Conservation (phyloP, 2,329 filamentous ascomycete species). For the Pestalotiopsis sp. region DNA sequence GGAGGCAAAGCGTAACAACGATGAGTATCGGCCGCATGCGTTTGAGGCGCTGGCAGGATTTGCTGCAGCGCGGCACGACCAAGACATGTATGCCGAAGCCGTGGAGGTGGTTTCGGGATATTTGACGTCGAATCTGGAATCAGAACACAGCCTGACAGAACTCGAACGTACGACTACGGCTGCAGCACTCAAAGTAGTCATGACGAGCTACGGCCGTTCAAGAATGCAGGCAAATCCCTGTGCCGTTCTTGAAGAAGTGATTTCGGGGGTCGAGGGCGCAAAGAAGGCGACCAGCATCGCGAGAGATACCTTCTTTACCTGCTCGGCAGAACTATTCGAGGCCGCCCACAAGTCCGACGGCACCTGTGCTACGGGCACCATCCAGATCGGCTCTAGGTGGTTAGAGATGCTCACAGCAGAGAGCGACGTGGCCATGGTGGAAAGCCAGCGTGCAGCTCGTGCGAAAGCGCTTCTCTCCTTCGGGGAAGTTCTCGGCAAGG, state of each 20-base stretch:
- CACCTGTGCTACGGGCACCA: conserved; percentile 14
- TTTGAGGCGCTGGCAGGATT: conserved; percentile 73
- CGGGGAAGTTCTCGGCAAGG: conserved; percentile 41
- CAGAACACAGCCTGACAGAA: conserved; percentile 39
- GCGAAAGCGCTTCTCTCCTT: conserved; percentile 46
- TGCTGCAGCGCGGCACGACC: conserved; percentile 64
- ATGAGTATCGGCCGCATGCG: conserved; percentile 76
- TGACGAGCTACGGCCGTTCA: conserved; percentile 47
- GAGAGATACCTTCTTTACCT: conserved; percentile 53
- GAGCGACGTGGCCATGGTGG: conserved; percentile 46
- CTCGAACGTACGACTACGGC: conserved; percentile 43
- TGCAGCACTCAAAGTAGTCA: conserved; percentile 51
- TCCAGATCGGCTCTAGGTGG: conserved; percentile 35
- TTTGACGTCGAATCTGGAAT: conserved; percentile 54
- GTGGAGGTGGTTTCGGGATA: conserved; percentile 62
- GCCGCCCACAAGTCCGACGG: conserved; percentile 32
- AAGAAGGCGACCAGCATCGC: conserved; percentile 41
- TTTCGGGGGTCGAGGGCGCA: conserved; percentile 34
- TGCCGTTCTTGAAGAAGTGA: conserved; percentile 39
- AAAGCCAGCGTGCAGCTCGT: conserved; percentile 49
- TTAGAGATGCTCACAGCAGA: conserved; percentile 48
- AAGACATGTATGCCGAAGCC: conserved; percentile 70
- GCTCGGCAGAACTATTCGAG: conserved; percentile 46
- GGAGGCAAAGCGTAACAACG: conserved; percentile 90
- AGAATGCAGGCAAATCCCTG: conserved; percentile 37